Conservation (phyloP, 2,329 filamentous ascomycete genomes). For the Biscogniauxia marginata region DNA sequence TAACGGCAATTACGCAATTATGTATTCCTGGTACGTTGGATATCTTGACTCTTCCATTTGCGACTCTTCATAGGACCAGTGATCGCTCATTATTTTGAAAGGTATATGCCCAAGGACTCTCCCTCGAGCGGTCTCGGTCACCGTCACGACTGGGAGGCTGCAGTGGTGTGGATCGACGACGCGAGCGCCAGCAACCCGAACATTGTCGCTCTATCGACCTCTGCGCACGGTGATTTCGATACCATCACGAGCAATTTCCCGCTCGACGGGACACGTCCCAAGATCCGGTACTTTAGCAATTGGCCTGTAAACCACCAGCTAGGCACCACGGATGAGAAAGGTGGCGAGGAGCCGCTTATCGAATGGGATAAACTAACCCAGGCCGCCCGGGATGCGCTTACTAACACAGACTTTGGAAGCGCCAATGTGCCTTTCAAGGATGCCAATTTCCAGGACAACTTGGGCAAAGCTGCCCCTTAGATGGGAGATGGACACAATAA, state of each 20-base stretch:
- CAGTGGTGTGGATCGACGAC: slow-evolving; percentile 34
- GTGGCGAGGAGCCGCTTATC: slow-evolving; percentile 39
- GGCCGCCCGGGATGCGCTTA: slow-evolving; percentile 34
- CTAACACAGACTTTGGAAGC: slow-evolving; percentile 38
- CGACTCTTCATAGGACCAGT: slow-evolving; percentile 5
- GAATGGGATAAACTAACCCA: slow-evolving; percentile 39
- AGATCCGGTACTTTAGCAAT: slow-evolving; percentile 31
- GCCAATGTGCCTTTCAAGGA: slow-evolving; percentile 41
- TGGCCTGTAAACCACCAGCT: slow-evolving; percentile 37
- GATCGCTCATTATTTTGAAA: not conserved
- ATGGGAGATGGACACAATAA: not conserved
- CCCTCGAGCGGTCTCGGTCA: slow-evolving; percentile 35
- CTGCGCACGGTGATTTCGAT: slow-evolving; percentile 33
- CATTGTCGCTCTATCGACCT: slow-evolving; percentile 33
- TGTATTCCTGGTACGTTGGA: slow-evolving; percentile 32
- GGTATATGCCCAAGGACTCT: slow-evolving; percentile 43
- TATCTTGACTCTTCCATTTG: not conserved
- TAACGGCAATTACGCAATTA: slow-evolving; percentile 30
- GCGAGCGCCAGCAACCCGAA: slow-evolving; percentile 22
- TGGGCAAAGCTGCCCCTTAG: slow-evolving; percentile 18
- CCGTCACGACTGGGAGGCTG: slow-evolving; percentile 38
- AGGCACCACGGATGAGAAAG: slow-evolving; percentile 33
- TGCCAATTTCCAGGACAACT: slow-evolving; percentile 20
- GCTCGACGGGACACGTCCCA: slow-evolving; percentile 29
- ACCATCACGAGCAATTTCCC: slow-evolving; percentile 23